A percentile compares a stretch with the other conserved stretches of the same genome.
Conservation (phyloP, 495 filamentous ascomycete species). For the Margaritispora aquatica region DNA sequence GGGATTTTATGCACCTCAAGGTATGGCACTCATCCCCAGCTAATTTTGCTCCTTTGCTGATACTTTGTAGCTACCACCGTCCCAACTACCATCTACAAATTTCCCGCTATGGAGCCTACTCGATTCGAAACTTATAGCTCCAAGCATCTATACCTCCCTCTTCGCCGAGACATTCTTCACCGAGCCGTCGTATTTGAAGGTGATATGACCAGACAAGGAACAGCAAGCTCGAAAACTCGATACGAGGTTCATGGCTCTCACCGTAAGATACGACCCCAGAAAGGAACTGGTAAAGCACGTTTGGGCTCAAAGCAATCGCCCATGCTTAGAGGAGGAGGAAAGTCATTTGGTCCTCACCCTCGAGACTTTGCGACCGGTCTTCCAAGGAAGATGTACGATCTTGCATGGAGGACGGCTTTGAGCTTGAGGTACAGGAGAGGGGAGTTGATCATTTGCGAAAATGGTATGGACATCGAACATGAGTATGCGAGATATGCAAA, state of each 20-base stretch:
- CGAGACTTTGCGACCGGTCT: slow-evolving; percentile 82
- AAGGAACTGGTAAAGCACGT: slow-evolving; percentile 76
- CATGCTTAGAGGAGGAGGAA: slow-evolving; percentile 78
- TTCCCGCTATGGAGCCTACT: slow-evolving; percentile 82
- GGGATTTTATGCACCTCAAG: slow-evolving; percentile 4
- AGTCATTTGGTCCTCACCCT: slow-evolving; percentile 70
- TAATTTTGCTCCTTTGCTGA: not conserved
- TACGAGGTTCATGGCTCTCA: slow-evolving; percentile 76
- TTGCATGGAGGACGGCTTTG: slow-evolving; percentile 92
- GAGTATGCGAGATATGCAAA: slow-evolving; percentile 50
- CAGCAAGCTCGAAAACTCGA: slow-evolving; percentile 78
- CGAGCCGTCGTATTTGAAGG: slow-evolving; percentile 90
- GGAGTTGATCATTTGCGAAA: slow-evolving; percentile 78
- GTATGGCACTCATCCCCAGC: slow-evolving; percentile 1
- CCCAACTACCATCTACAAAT: slow-evolving; percentile 78
- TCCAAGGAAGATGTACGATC: slow-evolving; percentile 86
- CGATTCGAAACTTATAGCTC: slow-evolving; percentile 71
- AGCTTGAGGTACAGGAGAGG: slow-evolving; percentile 83
- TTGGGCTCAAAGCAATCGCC: slow-evolving; percentile 77
- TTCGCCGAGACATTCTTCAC: slow-evolving; percentile 89
- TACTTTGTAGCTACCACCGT: slow-evolving; percentile 50
- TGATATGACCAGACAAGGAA: slow-evolving; percentile 80
- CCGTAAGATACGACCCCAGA: slow-evolving; percentile 74
- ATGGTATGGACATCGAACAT: slow-evolving; percentile 54
- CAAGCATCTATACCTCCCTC: slow-evolving; percentile 76